phyloP scores from a whole-genome alignment of 2,329 filamentous ascomycete genomes.

The Colletotrichum siamense region DNA sequence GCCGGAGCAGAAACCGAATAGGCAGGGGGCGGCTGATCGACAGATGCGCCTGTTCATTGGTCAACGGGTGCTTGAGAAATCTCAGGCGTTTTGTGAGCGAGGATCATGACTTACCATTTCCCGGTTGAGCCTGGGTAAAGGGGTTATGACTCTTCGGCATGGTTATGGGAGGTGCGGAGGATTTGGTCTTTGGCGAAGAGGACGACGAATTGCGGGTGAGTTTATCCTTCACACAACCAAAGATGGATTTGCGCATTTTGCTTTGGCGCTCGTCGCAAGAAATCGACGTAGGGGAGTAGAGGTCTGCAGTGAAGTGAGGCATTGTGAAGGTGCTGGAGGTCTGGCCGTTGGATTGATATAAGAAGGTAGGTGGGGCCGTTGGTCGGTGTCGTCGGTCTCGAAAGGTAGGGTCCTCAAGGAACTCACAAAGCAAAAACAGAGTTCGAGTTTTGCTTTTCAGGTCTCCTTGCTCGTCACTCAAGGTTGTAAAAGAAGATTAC shows the following conservation, averaged over 20 bases:
- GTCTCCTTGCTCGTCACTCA: background rate
- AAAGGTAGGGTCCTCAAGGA: background rate
- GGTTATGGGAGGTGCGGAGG: background rate
- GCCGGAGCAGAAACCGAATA: slow-evolving; percentile 27
- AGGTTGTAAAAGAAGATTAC: background rate
- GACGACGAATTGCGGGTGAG: slow-evolving; percentile 30
- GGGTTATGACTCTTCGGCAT: slow-evolving; percentile 22
- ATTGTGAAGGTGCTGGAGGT: background rate
- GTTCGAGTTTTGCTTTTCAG: background rate
- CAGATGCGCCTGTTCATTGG: slow-evolving; percentile 24
- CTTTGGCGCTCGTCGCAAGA: background rate
- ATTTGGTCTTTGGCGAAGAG: slow-evolving; percentile 8
- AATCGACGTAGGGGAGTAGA: background rate
- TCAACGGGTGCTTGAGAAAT: background rate
- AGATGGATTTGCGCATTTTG: slow-evolving; percentile 28
- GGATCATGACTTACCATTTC: slow-evolving; percentile 22
- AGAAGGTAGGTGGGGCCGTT: background rate
- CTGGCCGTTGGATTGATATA: background rate
- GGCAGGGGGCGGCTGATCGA: slow-evolving; percentile 38
- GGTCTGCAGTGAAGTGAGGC: slow-evolving; percentile 6
- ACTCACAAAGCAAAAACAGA: background rate
- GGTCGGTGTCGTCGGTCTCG: background rate
- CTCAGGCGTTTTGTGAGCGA: background rate
- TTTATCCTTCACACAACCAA: slow-evolving; percentile 39
- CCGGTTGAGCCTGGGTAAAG: slow-evolving; percentile 11